Conservation (phyloP, 2,329 filamentous ascomycete species). For the Fusarium haematococcum region DNA sequence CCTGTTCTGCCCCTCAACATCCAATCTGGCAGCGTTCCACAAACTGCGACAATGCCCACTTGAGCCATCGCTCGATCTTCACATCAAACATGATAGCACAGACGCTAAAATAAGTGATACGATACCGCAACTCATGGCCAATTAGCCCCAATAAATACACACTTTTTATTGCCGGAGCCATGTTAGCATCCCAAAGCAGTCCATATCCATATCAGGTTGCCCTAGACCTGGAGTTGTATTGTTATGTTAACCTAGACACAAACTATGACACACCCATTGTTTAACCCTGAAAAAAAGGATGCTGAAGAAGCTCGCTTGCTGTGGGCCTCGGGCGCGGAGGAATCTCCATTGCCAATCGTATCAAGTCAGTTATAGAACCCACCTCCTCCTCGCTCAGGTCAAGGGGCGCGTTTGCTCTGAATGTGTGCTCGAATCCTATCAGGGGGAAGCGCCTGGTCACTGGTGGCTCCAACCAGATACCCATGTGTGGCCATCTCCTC, state of each 20-base stretch:
- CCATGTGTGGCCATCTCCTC: not conserved
- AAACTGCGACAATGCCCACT: not conserved
- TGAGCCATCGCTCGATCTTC: not conserved
- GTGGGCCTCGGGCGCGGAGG: not conserved
- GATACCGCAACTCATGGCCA: conserved; percentile 12
- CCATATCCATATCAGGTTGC: not conserved
- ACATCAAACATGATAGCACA: not conserved
- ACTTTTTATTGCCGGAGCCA: not conserved
- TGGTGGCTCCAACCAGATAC: not conserved
- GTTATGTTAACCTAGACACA: not conserved
- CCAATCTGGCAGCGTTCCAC: not conserved
- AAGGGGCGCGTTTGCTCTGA: not conserved
- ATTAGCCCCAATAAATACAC: not conserved
- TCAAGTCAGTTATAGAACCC: not conserved
- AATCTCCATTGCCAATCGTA: not conserved
- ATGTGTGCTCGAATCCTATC: not conserved
- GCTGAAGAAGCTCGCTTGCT: not conserved
- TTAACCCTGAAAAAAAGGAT: not conserved
- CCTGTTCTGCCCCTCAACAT: not conserved
- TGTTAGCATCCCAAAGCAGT: not conserved
- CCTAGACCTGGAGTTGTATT: not conserved
- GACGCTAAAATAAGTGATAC: not conserved
- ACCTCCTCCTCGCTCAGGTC: not conserved
- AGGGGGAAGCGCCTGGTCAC: not conserved
- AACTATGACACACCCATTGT: not conserved